These are phyloP conservation scores for Eucalyptus curtisii DNA, from an alignment of 345 rosid species.

Conservation along the genomic window DNA sequence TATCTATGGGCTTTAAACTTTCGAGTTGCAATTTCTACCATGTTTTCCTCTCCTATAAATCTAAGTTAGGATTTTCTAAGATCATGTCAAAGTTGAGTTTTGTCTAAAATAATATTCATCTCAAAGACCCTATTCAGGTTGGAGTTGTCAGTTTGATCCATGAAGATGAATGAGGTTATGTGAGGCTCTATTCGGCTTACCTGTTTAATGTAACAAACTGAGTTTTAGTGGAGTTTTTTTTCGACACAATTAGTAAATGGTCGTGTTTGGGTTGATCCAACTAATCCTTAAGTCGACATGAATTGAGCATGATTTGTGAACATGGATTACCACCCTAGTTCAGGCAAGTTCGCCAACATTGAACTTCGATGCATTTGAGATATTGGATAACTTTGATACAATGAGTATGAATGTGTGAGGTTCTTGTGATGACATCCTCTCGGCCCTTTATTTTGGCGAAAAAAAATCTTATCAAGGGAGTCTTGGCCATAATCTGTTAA, in stretches of 20 bases:
- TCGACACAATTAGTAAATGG: not conserved
- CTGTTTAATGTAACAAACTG: accelerated
- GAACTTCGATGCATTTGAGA: not conserved
- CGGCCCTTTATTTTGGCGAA: not conserved
- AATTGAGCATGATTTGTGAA: not conserved
- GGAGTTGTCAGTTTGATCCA: not conserved
- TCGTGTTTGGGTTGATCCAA: not conserved
- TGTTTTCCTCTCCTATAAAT: too few species aligned
- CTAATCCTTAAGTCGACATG: not conserved
- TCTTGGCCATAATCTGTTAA: not conserved
- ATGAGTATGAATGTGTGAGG: not conserved
- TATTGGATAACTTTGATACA: too few species aligned
- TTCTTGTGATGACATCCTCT: not conserved
- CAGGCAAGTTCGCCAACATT: not conserved
- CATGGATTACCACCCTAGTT: not conserved
- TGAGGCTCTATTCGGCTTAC: not conserved
- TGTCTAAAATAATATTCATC: not conserved
- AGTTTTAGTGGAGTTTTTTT: accelerated
- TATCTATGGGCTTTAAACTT: accelerated
- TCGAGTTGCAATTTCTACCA: too few species aligned
- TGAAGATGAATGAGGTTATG: not conserved
- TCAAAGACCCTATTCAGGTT: not conserved
- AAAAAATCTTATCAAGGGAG: not conserved
- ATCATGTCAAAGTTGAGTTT: too few species aligned
- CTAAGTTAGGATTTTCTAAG: accelerated